Conservation (phyloP, 1,284 basidiomycete genomes). For the Pterulicium gracile region DNA sequence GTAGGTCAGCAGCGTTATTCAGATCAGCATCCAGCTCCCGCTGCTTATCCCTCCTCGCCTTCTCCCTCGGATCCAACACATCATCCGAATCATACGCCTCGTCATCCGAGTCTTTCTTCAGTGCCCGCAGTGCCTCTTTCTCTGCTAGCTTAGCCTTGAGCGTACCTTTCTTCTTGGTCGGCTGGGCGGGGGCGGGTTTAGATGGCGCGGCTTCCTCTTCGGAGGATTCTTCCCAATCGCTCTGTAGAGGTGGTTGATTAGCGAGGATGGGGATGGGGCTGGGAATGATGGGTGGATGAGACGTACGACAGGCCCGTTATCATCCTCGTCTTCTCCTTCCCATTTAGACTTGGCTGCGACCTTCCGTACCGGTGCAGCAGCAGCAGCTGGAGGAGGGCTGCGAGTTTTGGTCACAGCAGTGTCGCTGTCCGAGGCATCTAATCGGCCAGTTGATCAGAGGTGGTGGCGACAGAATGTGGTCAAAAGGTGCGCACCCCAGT, state of each 20-base stretch:
- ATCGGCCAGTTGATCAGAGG: conserved; percentile 14
- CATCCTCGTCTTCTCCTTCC: conserved; percentile 85
- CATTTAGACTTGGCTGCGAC: conserved; percentile 40
- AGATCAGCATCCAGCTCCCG: conserved; percentile 79
- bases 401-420: conserved; percentile 10
- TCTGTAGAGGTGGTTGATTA: conserved; percentile 31
- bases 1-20: conserved; percentile 68
- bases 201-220: conserved; percentile 55
- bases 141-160: conserved; percentile 84
- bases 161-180: conserved; percentile 83
- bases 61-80: conserved; percentile 71
- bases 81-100: conserved; percentile 66
- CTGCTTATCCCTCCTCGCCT: conserved; percentile 66
- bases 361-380: conserved; percentile 29
- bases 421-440: conserved; percentile 43
- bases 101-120: conserved; percentile 26
- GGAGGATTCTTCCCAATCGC: conserved; percentile 88
- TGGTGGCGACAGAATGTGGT: conserved; percentile 2
- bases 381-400: conserved; percentile 16
- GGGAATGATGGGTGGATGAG: neutral
- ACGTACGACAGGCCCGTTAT: conserved; percentile 45
- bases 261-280: conserved; percentile 3
- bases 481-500: conserved; percentile 25
- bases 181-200: conserved; percentile 36
- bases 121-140: conserved; percentile 66